Evolutionary conservation across 2,329 filamentous ascomycete genomes (phyloP), one percentile per base, ranked within the genome.

Genomic region (Aspergillus chevalieri): DNA sequence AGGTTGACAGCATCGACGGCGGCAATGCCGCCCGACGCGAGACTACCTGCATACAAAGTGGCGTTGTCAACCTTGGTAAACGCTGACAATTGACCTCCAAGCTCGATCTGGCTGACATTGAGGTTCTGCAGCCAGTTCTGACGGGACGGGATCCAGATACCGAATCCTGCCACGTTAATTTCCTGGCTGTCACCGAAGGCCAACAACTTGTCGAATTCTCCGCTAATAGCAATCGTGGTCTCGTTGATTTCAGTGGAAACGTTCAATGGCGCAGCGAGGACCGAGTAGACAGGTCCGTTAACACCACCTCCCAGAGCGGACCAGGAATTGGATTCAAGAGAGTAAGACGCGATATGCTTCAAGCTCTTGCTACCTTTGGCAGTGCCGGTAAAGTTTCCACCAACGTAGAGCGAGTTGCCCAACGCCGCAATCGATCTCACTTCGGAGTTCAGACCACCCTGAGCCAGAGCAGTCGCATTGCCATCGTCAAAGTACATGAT

Each of bases 51-150:
- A 64, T 90, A 90, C 28, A 97, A 75, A 14, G 84, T 66, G 2
- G 70, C 72, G 12, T 69, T 80, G 17, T 78, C 78, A 44, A 76
- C 77, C 44, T 77, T 76, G n/a, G 87, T 78, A 36, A 85, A 76
- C 6, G 88, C 80, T 15, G 84, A 86, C 43, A 98, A 77, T 49
- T 83, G 74, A 34, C 93, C 94, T 50, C 78, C 78, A 59, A 94
- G 80, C 6, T 80, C 76, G 48, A 87, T 83, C 28, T 83, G 78
- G 6, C 80, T 72, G 6, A 81, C 74, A 33, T 83, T 69, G 15
- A 96, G 72, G 57, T 94, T 93, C 63, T 89, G 83, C 14, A 98
- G 76, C 93, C 93, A 98, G 65, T 93, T 93, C 50, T 78, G 79
- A 53, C 80, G 77, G 3, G 90, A 94, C 3, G 88, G 88, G 6